These are phyloP conservation scores for Pulchroboletus neoregius DNA, from an alignment of 1,284 basidiomycete species.

Conservation along the genomic window DNA sequence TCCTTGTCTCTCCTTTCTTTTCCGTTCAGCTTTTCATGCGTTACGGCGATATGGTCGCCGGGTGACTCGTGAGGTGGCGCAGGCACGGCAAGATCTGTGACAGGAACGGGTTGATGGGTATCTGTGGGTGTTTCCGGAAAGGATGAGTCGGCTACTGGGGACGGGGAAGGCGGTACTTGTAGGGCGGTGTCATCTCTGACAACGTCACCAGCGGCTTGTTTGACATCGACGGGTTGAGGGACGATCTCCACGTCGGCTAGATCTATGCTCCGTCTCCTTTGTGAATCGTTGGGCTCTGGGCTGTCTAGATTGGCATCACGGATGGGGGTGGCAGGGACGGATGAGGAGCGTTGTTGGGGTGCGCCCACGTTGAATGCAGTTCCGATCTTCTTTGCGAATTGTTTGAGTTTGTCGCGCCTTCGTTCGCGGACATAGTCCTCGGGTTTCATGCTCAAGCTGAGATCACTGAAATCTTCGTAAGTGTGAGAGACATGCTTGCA, in stretches of 20 bases:
- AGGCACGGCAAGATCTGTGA: constrained; percentile 2
- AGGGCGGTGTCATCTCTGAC: constrained; percentile 10
- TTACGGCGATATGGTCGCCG: constrained; percentile 21
- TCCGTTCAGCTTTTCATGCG: constrained; percentile 22
- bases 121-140: constrained; percentile 17
- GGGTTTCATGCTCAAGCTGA: constrained; percentile 81
- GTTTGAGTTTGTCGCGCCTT: constrained; percentile 70
- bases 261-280: constrained; percentile 43
- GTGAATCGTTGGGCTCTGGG: constrained; percentile 25
- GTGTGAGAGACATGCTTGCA: constrained; percentile 91
- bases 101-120: constrained; percentile 3
- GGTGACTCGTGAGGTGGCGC: constrained; percentile 6
- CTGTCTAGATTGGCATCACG: constrained; percentile 25
- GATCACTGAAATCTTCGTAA: constrained; percentile 84
- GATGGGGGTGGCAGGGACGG: constrained; percentile 48
- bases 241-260: constrained; percentile 30
- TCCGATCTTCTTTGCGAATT: constrained; percentile 59
- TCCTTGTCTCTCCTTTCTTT: constrained; percentile 40
- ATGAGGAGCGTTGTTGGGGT: constrained; percentile 44
- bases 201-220: constrained; percentile 1
- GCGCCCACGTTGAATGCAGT: constrained; percentile 22
- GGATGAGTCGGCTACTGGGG: constrained; percentile 4
- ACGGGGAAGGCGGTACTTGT: constrained; percentile 6
- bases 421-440: constrained; percentile 66
- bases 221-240: constrained; percentile 8